Conservation (phyloP, 371 early-diverging fungal species). For the Apophysomyces elegans region DNA sequence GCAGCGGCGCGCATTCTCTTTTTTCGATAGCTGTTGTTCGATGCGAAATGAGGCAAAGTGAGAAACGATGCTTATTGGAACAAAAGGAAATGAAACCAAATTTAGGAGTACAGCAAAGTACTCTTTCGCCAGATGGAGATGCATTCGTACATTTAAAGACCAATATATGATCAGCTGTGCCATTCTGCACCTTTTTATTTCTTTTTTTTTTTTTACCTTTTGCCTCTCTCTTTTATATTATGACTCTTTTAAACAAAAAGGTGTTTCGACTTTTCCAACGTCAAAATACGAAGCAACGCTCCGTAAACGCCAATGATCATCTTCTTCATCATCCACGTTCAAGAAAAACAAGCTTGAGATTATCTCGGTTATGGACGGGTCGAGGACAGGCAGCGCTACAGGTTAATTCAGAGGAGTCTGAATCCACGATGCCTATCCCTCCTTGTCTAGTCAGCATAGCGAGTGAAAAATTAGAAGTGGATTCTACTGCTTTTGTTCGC, state of each 20-base stretch:
- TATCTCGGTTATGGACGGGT: not conserved
- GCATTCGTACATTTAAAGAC: not conserved
- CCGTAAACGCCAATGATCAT: not conserved
- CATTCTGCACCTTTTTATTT: slow-evolving; percentile 1
- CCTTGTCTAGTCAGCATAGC: not conserved
- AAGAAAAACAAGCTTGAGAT: not conserved
- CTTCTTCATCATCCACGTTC: not conserved
- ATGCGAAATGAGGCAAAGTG: not conserved
- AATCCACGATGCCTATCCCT: not conserved
- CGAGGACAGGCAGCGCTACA: not conserved
- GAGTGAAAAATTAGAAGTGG: slow-evolving; percentile 8
- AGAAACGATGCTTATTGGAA: slow-evolving; percentile 8
- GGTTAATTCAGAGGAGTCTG: not conserved
- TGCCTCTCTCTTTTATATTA: not conserved
- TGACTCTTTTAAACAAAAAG: slow-evolving; percentile 4
- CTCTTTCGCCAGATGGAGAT: not conserved
- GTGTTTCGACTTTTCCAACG: not conserved
- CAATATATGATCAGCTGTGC: not conserved
- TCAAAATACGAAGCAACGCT: not conserved
- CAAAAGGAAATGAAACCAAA: slow-evolving; percentile 12
- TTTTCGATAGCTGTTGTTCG: not conserved
- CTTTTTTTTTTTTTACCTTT: not conserved
- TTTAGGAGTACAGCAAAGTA: slow-evolving; percentile 1
- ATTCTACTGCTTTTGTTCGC: not conserved
- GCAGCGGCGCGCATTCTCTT: slow-evolving; percentile 4